Evolutionary conservation across 768 basidiomycete species (phyloP).

Genomic region (Rhizopogon vesiculosus): DNA sequence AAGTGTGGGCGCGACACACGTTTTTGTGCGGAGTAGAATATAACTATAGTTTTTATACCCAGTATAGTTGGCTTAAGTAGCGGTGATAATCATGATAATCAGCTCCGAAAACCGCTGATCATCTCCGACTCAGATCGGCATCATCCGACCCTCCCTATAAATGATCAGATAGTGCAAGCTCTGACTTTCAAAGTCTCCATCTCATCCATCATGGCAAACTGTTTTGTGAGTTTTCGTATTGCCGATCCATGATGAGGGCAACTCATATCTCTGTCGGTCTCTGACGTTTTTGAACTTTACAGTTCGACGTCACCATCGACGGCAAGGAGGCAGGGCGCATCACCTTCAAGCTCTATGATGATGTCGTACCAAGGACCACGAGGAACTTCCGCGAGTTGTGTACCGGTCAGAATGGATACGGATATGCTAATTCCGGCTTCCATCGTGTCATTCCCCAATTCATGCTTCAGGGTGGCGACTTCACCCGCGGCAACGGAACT

Average conservation of each 20-base stretch:
- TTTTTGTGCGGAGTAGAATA: no score
- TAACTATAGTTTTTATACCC: no score
- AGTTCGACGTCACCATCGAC: slow-evolving; percentile 67
- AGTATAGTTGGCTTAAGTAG: no score
- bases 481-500: slow-evolving; percentile 63
- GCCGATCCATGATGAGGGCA: neutral
- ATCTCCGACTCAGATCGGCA: slow-evolving; percentile 16
- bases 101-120: slow-evolving; percentile 8
- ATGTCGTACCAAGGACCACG: slow-evolving; percentile 68
- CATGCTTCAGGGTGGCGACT: slow-evolving; percentile 92
- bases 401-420: slow-evolving; percentile 68
- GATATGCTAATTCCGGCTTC: slow-evolving; percentile 66
- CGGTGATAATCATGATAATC: slow-evolving; percentile 1
- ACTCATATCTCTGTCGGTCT: neutral
- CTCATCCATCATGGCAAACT: slow-evolving; percentile 12
- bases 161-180: neutral
- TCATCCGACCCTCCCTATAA: slow-evolving; percentile 10
- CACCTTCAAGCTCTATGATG: slow-evolving; percentile 83
- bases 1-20: no score
- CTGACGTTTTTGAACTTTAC: slow-evolving; percentile 7
- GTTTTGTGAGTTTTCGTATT: slow-evolving; percentile 10
- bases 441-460: slow-evolving; percentile 83
- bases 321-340: slow-evolving; percentile 46
- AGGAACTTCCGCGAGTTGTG: slow-evolving; percentile 88
- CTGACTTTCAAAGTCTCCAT: slow-evolving; percentile 1